Evolutionary conservation across 2,329 filamentous ascomycete genomes (phyloP), one percentile per base, ranked within the genome.

Genomic region (Trichocomaceae sp.): DNA sequence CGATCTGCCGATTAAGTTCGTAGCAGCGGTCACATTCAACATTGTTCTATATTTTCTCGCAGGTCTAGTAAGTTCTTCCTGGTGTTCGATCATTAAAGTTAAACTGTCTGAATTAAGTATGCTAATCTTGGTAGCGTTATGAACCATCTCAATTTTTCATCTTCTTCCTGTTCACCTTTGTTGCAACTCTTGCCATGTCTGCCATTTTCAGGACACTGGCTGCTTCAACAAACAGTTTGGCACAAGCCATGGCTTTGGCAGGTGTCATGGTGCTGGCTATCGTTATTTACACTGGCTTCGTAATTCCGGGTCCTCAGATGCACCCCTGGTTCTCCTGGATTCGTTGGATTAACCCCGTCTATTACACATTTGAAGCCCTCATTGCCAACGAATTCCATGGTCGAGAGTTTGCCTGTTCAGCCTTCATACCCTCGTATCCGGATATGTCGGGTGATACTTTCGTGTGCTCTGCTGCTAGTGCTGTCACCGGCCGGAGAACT

Each of bases 41-140:
- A 57, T 91, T 23, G 79, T 83, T 1, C 74, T 96, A 6, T 96
- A 96, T 74, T 96, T 96, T 70, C 83, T 96, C 79, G 87, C 88
- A 45, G 20, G 52, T 17, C 39, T 15, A 1, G 54, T 56, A 45
- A 37, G 54, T 39, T 26, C 7, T 26, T 26, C 3, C 19, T 35
- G 17, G 17, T 9, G 17, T 1, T 6, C 7, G 8, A 17, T 10
- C n/a, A 19, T 20, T n/a, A n/a, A 22, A 15, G 26, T 3, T 13
- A 6, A 13, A 13, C 10, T 20, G 9, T 12, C 13, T 23, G 23
- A 9, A 35, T 20, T 9, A n/a, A 8, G 17, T 19, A 41, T 62
- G 10, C 61, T 58, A 42, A 72, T 7, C 23, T 15, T 7, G 3
- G 15, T 48, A 56, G 70, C 63, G 64, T 59, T 69, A 68, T 55